A percentile compares a stretch with the other conserved stretches of the same genome.
Conservation (phyloP, 2,329 filamentous ascomycete genomes). For the Pseudofabraea citricarpa region DNA sequence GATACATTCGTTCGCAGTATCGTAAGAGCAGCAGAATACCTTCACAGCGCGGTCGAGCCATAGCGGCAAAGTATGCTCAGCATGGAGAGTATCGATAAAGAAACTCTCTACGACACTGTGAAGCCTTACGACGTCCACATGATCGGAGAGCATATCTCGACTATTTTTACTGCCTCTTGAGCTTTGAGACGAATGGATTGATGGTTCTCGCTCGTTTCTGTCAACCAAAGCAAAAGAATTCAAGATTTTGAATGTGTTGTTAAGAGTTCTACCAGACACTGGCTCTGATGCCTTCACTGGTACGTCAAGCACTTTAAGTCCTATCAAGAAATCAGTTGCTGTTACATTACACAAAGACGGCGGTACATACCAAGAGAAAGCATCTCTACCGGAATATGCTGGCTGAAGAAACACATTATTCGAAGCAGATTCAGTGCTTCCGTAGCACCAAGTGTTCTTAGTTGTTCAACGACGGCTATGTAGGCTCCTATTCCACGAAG, state of each 20-base stretch:
- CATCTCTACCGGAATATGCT: slow-evolving; percentile 62
- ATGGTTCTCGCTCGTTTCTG: slow-evolving; percentile 37
- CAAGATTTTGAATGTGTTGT: slow-evolving; percentile 44
- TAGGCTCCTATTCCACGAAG: slow-evolving; percentile 45
- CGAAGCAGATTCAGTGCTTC: slow-evolving; percentile 62
- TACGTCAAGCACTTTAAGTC: slow-evolving; percentile 41
- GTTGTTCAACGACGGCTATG: slow-evolving; percentile 42
- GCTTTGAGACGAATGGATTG: slow-evolving; percentile 21
- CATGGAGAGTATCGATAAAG: slow-evolving; percentile 41
- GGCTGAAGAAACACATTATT: slow-evolving; percentile 60
- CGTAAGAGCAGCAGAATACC: slow-evolving; percentile 45
- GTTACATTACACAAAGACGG: not conserved
- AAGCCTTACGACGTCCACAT: slow-evolving; percentile 44
- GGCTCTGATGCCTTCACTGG: slow-evolving; percentile 40
- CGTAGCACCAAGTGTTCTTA: slow-evolving; percentile 38
- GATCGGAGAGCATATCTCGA: slow-evolving; percentile 37
- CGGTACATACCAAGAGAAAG: slow-evolving; percentile 45
- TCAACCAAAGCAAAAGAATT: slow-evolving; percentile 49
- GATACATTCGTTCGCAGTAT: slow-evolving; percentile 39
- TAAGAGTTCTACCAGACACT: slow-evolving; percentile 25
- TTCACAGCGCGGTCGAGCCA: slow-evolving; percentile 45
- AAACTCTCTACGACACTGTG: slow-evolving; percentile 50
- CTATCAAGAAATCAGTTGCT: slow-evolving; percentile 23
- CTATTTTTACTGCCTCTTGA: slow-evolving; percentile 38
- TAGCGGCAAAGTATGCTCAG: slow-evolving; percentile 34